Evolutionary conservation across 768 basidiomycete species (phyloP), one percentile per base, ranked within the genome.

Genomic region (Paxillus ammoniavirescens): DNA sequence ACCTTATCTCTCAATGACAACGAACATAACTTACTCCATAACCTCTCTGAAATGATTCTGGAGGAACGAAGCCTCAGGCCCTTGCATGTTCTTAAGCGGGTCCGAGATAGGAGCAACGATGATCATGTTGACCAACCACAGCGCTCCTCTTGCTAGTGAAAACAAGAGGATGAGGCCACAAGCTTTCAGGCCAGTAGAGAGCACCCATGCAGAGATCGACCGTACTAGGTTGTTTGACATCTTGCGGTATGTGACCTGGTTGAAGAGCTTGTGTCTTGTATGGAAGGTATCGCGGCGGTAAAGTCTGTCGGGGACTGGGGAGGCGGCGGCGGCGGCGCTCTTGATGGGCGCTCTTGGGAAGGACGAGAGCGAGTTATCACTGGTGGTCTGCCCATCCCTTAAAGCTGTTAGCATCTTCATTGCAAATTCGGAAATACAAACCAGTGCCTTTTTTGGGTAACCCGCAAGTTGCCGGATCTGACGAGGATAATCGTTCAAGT

Each of bases 41-140:
- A 79, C 69, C 33, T 75, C 65, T 28, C 65, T 62, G 38, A 82
- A 69, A 62, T 81, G 79, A 50, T 70, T 78, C 54, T 77, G 63
- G 28, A 80, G 67, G 5, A 66, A 59, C 12, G 72, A 54, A 7
- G 69, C 80, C 26, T 72, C 65, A 8, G 79, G 80, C 0, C 82
- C 82, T 36, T 78, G 79, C 12, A 83, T 62, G 33, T 73, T 67
- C 47, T 69, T 62, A 43, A 83, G 65, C 15, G 81, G 80, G 63
- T 82, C 81, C 38, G 67, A 73, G 4, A 71, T 62, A 13, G 82
- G 80, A n/a, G 70, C 60, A 17, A 81, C 47, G 37, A 78, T 35
- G 17, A 81, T 52, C 63, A 78, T 61, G 54, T 80, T 72, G 44
- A 78, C 44, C 50, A 80, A 61, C 74, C 77, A 79, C 15, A 71